Conservation (phyloP, 768 basidiomycete species). For the Mycena albidolilacea region DNA sequence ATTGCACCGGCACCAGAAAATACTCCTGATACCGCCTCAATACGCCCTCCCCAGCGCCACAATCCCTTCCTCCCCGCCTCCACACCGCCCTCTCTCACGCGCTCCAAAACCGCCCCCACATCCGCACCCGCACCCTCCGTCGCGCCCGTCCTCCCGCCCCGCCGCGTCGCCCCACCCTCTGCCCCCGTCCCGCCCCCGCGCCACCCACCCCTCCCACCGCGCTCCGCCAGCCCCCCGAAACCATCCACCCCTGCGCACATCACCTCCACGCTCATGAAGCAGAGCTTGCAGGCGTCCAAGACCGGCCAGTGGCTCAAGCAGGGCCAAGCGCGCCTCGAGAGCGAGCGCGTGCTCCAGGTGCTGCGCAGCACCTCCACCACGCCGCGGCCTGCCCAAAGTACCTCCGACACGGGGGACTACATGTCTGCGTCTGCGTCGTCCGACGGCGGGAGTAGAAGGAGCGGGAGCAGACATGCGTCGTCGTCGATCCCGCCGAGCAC, state of each 20-base stretch:
- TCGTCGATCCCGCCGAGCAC: conserved; percentile 58
- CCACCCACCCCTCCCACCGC: conserved; percentile 47
- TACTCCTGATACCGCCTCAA: not conserved
- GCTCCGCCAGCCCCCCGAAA: conserved; percentile 42
- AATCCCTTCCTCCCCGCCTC: conserved; percentile 32
- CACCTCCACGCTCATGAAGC: conserved; percentile 78
- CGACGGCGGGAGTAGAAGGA: conserved; percentile 34
- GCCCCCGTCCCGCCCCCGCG: conserved; percentile 46
- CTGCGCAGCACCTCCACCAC: conserved; percentile 70
- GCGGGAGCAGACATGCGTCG: conserved; percentile 39
- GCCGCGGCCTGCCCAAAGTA: conserved; percentile 25
- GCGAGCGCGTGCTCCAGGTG: conserved; percentile 79
- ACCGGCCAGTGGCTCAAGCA: conserved; percentile 79
- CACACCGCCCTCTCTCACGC: conserved; percentile 26
- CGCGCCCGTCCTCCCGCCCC: conserved; percentile 38
- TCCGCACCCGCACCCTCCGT: conserved; percentile 14
- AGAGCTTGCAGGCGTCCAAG: conserved; percentile 82
- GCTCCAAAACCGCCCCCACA: conserved; percentile 32
- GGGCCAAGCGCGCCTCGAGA: conserved; percentile 76
- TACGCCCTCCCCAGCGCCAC: conserved; percentile 12
- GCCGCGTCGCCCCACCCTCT: conserved; percentile 32
- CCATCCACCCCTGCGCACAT: conserved; percentile 57
- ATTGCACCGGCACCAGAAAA: not conserved
- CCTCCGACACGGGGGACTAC: conserved; percentile 13
- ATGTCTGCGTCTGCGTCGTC: conserved; percentile 37